A percentile compares a stretch with the other conserved stretches of the same genome.
phyloP scores from a whole-genome alignment of 176 grass and related monocot species.

The Hyparrhenia diplandra region DNA sequence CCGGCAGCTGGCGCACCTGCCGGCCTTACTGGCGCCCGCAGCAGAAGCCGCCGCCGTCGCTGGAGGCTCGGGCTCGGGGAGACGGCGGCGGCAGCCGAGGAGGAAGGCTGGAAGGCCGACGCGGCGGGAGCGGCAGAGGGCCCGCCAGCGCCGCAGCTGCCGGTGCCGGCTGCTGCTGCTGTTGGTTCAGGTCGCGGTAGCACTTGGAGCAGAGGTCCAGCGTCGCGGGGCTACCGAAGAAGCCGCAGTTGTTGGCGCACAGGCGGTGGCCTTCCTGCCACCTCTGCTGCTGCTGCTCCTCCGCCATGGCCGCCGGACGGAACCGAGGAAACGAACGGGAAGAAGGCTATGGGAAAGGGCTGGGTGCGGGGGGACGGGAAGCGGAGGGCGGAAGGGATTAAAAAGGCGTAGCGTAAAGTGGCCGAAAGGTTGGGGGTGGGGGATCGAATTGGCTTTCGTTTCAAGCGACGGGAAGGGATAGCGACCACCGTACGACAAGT shows the following conservation, averaged over 20 bases:
- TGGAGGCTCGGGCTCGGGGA: background rate
- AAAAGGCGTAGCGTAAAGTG: conserved; percentile 26
- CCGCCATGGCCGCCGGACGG: conserved; percentile 10
- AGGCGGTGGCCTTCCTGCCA: conserved; percentile 42
- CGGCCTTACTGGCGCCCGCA: background rate
- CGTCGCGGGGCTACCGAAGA: conserved; percentile 43
- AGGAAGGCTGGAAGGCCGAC: background rate
- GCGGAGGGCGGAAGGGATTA: conserved; percentile 23
- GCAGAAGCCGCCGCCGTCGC: background rate
- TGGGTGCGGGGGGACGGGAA: background rate
- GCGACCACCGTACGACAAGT: conserved; percentile 25
- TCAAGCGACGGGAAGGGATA: conserved; percentile 40
- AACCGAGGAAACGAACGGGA: background rate
- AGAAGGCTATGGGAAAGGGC: too few relatives aligned
- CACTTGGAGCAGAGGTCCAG: conserved; percentile 50
- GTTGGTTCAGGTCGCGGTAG: conserved; percentile 15
- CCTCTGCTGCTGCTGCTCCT: conserved; percentile 36
- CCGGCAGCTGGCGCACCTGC: conserved; percentile 31
- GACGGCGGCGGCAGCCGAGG: background rate
- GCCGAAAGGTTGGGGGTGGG: conserved; percentile 21
- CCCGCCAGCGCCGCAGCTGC: too few relatives aligned
- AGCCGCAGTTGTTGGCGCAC: conserved; percentile 40
- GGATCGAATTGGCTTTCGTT: conserved; percentile 30
- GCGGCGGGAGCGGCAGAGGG: background rate
- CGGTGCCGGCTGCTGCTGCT: background rate